These are phyloP conservation scores for Aegle marmelos DNA, from an alignment of 345 rosid species.

Conservation along the genomic window DNA sequence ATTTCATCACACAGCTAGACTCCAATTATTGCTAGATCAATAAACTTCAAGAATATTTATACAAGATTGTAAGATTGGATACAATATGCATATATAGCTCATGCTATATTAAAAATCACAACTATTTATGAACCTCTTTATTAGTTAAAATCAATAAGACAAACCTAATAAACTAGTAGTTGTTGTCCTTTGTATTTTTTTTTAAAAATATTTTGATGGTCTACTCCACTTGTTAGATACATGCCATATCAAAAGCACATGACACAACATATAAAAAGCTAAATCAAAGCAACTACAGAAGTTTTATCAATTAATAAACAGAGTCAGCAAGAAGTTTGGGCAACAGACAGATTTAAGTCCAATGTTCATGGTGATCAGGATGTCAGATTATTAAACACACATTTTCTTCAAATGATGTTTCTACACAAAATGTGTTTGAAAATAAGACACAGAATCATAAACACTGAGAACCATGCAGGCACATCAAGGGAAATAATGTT, in stretches of 20 bases:
- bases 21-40: neutral
- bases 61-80: neutral
- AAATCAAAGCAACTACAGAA: neutral
- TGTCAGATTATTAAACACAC: neutral
- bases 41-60: neutral
- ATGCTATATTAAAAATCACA: neutral
- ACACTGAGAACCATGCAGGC: neutral
- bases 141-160: neutral
- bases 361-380: neutral
- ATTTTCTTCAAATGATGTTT: neutral
- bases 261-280: neutral
- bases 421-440: neutral
- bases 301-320: neutral
- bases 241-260: neutral
- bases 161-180: neutral
- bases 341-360: neutral
- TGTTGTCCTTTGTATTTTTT: neutral
- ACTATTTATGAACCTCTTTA: neutral
- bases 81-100: neutral
- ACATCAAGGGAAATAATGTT: neutral
- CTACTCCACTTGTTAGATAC: neutral
- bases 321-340: neutral
- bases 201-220: neutral
- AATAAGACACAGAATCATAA: neutral
- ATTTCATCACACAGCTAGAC: neutral